Conservation (phyloP, 345 rosid species). For the Arabis hirsuta region DNA sequence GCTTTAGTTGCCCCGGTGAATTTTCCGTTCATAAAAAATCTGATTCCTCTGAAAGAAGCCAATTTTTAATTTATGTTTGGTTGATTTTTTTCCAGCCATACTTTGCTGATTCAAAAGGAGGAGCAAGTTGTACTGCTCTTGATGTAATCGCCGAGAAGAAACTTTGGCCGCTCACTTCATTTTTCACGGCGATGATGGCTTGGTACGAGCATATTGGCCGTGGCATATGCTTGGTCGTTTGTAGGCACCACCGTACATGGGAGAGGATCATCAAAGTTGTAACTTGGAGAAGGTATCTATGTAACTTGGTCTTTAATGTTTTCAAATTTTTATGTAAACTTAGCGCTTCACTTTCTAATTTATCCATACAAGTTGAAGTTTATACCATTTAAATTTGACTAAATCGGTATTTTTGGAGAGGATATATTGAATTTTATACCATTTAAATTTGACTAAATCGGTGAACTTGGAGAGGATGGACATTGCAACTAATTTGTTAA, state of each 20-base stretch:
- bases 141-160: conserved; percentile 63
- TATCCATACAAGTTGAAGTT: too few relatives aligned
- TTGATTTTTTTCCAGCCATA: conserved; percentile 53
- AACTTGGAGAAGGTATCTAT: conserved; percentile 58
- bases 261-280: conserved; percentile 64
- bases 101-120: conserved; percentile 45
- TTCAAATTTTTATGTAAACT: too few relatives aligned
- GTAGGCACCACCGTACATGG: conserved; percentile 71
- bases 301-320: background rate
- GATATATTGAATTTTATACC: too few relatives aligned
- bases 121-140: conserved; percentile 55
- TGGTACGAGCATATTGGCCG: conserved; percentile 87
- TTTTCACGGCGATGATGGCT: conserved; percentile 67
- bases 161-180: conserved; percentile 72
- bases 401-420: too few relatives aligned
- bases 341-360: too few relatives aligned
- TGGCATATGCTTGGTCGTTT: conserved; percentile 60
- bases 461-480: too few relatives aligned
- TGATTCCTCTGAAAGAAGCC: background rate
- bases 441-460: too few relatives aligned
- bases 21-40: background rate
- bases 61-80: background rate
- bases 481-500: too few relatives aligned
- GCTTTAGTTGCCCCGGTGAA: conserved; percentile 73
- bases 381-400: too few relatives aligned